These are phyloP conservation scores for Pseudogymnoascus sp. DNA, from an alignment of 2,329 filamentous ascomycete genomes.

Conservation along the genomic window DNA sequence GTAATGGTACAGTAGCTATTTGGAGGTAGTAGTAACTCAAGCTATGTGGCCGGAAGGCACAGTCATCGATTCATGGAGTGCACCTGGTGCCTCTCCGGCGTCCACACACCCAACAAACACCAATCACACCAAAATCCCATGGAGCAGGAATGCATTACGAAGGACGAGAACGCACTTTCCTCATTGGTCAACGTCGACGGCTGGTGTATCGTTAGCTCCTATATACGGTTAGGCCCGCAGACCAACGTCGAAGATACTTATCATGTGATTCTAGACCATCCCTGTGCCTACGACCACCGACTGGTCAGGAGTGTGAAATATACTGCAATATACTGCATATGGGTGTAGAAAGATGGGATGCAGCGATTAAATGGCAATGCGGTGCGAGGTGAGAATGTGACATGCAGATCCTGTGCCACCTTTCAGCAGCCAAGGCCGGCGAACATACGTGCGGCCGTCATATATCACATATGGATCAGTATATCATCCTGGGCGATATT, in stretches of 20 bases:
- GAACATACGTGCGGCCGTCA: neutral
- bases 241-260: constrained; percentile 3
- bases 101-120: no score
- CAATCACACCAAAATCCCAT: neutral
- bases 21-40: neutral
- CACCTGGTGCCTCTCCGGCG: neutral
- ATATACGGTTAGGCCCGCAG: neutral
- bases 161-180: neutral
- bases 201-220: constrained; percentile 8
- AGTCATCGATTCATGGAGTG: neutral
- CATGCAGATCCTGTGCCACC: constrained; percentile 4
- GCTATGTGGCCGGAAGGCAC: neutral
- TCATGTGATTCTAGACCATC: neutral
- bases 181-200: neutral
- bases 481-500: neutral
- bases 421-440: neutral
- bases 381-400: neutral
- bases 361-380: neutral
- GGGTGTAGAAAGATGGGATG: neutral
- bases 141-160: constrained; percentile 4
- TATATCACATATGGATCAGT: neutral
- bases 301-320: neutral
- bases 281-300: neutral
- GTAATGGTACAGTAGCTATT: neutral
- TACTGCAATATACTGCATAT: neutral